Conservation (phyloP, 2,329 filamentous ascomycete species). For the Alternaria solani region DNA sequence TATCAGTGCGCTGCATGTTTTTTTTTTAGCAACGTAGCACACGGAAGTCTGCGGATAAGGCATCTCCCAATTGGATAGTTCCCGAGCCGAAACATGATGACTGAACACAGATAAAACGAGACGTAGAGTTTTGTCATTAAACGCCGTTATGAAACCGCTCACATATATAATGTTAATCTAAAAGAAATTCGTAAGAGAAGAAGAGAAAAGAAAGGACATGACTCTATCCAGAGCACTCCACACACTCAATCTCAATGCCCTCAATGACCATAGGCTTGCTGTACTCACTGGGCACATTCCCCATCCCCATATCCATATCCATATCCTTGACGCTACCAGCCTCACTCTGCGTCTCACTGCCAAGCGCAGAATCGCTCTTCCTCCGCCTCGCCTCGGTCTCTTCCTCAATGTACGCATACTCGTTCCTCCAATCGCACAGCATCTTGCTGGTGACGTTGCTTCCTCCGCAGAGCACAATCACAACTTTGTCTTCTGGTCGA, state of each 20-base stretch:
- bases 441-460: conserved; percentile 62
- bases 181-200: not conserved
- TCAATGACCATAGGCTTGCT: conserved; percentile 27
- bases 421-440: conserved; percentile 58
- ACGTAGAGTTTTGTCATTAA: not conserved
- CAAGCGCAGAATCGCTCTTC: conserved; percentile 28
- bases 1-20: not conserved
- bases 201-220: not conserved
- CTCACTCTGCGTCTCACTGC: conserved; percentile 25
- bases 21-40: not conserved
- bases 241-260: conserved; percentile 21
- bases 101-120: not conserved
- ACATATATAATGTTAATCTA: not conserved
- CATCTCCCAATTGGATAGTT: not conserved
- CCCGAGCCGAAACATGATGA: not conserved
- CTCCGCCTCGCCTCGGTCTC: conserved; percentile 25
- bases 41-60: not conserved
- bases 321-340: conserved; percentile 20
- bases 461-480: conserved; percentile 83
- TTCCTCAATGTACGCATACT: conserved; percentile 44
- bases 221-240: conserved; percentile 7
- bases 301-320: conserved; percentile 9
- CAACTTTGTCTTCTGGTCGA: conserved; percentile 73
- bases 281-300: conserved; percentile 21
- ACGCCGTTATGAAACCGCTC: not conserved